Conservation (phyloP, 1,284 basidiomycete species). For the Somion occarium region DNA sequence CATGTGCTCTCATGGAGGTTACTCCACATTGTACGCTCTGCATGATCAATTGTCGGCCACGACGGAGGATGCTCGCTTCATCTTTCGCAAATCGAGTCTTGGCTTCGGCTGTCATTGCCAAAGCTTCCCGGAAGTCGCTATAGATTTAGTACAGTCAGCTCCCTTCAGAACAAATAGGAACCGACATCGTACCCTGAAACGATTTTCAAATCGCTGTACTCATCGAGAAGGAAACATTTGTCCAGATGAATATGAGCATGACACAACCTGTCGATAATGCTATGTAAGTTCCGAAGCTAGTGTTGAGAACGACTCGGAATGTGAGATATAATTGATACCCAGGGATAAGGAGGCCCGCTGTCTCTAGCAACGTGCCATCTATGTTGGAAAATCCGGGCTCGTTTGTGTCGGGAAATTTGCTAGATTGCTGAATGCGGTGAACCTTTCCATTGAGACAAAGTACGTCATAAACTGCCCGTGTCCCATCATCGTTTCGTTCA, state of each 20-base stretch:
- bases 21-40: constrained; percentile 57
- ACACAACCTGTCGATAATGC: constrained; percentile 38
- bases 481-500: not conserved
- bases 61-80: constrained; percentile 40
- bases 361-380: not conserved
- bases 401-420: not conserved
- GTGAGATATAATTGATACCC: too few species aligned
- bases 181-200: constrained; percentile 37
- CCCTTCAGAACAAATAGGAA: not conserved
- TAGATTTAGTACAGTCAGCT: not conserved
- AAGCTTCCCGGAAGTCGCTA: constrained; percentile 54
- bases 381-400: not conserved
- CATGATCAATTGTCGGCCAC: constrained; percentile 47
- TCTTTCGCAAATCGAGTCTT: constrained; percentile 43
- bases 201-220: constrained; percentile 38
- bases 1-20: constrained; percentile 60
- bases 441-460: constrained; percentile 38
- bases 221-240: constrained; percentile 60
- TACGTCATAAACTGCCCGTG: not conserved
- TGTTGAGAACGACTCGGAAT: too few species aligned
- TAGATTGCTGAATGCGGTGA: not conserved
- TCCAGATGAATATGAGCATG: constrained; percentile 65
- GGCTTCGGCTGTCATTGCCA: constrained; percentile 44
- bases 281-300: not conserved
- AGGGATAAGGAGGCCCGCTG: constrained; percentile 40